Percentiles rank a stretch among this genome's conserved stretches.
Evolutionary conservation across 441 rosid species (phyloP).

Genomic region (Flueggea neowawraea): DNA sequence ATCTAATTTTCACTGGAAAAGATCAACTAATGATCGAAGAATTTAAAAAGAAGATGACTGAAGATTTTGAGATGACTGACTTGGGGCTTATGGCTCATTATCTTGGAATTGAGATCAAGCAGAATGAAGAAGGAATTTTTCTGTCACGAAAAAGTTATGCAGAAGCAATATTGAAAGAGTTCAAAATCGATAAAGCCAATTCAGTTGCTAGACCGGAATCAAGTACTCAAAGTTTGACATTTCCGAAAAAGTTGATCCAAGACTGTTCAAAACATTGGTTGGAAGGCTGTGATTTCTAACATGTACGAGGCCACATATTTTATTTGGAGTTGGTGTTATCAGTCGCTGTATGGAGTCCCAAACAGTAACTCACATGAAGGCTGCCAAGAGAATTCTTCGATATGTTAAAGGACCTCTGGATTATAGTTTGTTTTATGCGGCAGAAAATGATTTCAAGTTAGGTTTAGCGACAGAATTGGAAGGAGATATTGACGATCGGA

Average conservation of each 20-base stretch:
- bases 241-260: not conserved
- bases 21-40: not conserved
- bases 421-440: too few species aligned
- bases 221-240: not conserved
- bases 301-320: not conserved
- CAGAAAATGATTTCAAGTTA: too few species aligned
- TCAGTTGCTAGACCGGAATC: not conserved
- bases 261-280: not conserved
- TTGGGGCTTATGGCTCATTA: not conserved
- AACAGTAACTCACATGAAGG: not conserved
- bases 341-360: not conserved
- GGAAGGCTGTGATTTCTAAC: not conserved
- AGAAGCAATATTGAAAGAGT: not conserved
- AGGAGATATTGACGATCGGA: too few species aligned
- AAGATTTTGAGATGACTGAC: not conserved
- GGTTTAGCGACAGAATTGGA: too few species aligned
- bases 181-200: not conserved
- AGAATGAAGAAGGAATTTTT: not conserved
- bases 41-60: not conserved
- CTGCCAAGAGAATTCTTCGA: not conserved
- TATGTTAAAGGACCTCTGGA: too few species aligned
- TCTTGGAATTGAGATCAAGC: constrained; percentile 1
- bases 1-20: not conserved
- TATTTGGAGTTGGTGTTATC: not conserved
- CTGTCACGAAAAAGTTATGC: not conserved